phyloP scores from a whole-genome alignment of 2,329 filamentous ascomycete genomes.

The Fusarium illudens region DNA sequence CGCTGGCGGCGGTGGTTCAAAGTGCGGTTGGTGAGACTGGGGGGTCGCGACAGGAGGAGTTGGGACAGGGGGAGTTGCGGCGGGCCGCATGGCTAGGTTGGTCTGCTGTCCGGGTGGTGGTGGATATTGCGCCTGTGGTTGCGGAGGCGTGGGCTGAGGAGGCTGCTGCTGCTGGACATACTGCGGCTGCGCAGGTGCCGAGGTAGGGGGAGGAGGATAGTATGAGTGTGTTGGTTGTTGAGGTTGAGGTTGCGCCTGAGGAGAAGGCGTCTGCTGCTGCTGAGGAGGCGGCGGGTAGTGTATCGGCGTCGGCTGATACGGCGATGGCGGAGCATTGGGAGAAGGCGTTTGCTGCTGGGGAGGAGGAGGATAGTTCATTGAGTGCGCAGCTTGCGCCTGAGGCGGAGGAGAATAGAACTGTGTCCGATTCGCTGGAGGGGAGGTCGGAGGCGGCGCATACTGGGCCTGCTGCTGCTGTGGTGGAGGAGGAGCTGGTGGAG shows the following conservation, averaged over 20 bases:
- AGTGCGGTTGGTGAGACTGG: conserved; percentile 37
- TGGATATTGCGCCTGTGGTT: conserved; percentile 39
- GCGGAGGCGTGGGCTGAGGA: conserved; percentile 37
- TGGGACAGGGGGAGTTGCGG: conserved; percentile 36
- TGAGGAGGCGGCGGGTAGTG: conserved; percentile 40
- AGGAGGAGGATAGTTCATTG: conserved; percentile 43
- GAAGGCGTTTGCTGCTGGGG: conserved; percentile 28
- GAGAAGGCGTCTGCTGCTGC: conserved; percentile 37
- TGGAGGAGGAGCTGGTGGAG: conserved; percentile 32
- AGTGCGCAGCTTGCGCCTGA: conserved; percentile 44
- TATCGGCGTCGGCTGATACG: conserved; percentile 34
- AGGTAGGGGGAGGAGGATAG: conserved; percentile 33
- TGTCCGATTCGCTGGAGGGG: conserved; percentile 56
- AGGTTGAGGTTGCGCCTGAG: conserved; percentile 37
- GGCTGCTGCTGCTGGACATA: conserved; percentile 36
- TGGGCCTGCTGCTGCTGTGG: conserved; percentile 47
- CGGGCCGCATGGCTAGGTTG: conserved; percentile 31
- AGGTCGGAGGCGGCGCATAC: conserved; percentile 58
- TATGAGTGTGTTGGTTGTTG: conserved; percentile 25
- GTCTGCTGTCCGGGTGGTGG: conserved; percentile 34
- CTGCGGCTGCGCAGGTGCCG: conserved; percentile 28
- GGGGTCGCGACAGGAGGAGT: conserved; percentile 39
- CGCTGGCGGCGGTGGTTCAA: conserved; percentile 39
- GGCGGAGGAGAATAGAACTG: conserved; percentile 58
- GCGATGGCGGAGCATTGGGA: conserved; percentile 19